Conservation (phyloP, 1,284 basidiomycete species). For the Neonothopanus nambi region DNA sequence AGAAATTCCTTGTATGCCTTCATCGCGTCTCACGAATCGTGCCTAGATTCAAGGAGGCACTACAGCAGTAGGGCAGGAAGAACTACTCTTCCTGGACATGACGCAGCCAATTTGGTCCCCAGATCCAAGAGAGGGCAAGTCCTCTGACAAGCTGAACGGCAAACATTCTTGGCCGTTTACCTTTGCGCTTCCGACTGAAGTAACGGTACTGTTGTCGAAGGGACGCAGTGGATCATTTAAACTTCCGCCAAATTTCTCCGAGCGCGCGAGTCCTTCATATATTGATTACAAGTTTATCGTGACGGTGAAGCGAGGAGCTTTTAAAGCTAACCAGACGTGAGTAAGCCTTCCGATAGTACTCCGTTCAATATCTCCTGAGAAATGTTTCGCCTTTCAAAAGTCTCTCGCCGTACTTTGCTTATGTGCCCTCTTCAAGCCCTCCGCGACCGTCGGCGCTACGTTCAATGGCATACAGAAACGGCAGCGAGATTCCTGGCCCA, state of each 20-base stretch:
- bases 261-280: constrained; percentile 43
- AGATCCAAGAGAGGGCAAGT: constrained; percentile 34
- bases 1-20: not conserved
- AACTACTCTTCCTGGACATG: constrained; percentile 41
- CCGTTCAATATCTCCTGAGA: not conserved
- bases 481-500: constrained; percentile 41
- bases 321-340: constrained; percentile 44
- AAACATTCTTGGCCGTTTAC: constrained; percentile 47
- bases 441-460: constrained; percentile 47
- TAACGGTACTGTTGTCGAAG: constrained; percentile 32
- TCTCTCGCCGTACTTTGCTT: constrained; percentile 37
- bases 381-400: constrained; percentile 23
- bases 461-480: constrained; percentile 45
- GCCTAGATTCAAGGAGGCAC: constrained; percentile 41
- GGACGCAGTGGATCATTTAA: constrained; percentile 31
- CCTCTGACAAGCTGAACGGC: constrained; percentile 33
- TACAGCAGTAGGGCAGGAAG: constrained; percentile 45
- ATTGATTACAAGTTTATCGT: constrained; percentile 52
- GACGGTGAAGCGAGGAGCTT: constrained; percentile 44
- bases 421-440: constrained; percentile 40
- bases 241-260: constrained; percentile 50
- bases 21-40: not conserved
- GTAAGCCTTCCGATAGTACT: constrained; percentile 13
- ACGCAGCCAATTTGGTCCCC: constrained; percentile 40
- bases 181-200: constrained; percentile 43